Percentiles rank a stretch among this genome's conserved stretches.
Conservation (phyloP, 306 rosid species). For the Canavalia ensiformis region DNA sequence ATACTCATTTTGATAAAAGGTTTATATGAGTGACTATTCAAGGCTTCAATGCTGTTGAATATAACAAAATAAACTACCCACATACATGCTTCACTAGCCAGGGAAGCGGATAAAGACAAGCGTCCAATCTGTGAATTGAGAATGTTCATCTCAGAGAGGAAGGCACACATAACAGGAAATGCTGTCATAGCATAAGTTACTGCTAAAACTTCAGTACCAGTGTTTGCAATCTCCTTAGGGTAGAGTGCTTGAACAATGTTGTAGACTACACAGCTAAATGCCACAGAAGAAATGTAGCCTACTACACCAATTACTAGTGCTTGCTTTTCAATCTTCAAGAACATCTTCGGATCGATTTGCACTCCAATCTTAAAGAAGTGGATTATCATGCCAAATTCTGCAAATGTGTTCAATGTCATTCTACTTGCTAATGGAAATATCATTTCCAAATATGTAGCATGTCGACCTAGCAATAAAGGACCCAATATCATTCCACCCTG, state of each 20-base stretch:
- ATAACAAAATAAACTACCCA: conserved; percentile 23
- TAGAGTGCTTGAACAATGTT: not conserved
- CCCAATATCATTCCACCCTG: conserved; percentile 52
- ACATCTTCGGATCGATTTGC: conserved; percentile 21
- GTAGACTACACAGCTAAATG: not conserved
- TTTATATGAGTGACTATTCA: not conserved
- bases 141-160: conserved; percentile 49
- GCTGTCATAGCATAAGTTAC: conserved; percentile 7
- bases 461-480: conserved; percentile 34
- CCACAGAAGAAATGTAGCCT: conserved; percentile 28
- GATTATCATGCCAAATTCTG: conserved; percentile 52
- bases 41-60: not conserved
- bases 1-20: not conserved
- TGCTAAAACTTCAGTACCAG: not conserved
- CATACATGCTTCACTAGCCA: conserved; percentile 44
- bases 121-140: conserved; percentile 50
- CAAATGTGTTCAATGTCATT: conserved; percentile 44
- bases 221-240: not conserved
- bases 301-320: conserved; percentile 31
- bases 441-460: not conserved
- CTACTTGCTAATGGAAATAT: conserved; percentile 22
- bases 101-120: conserved; percentile 45
- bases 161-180: conserved; percentile 23
- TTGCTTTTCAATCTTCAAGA: conserved; percentile 28
- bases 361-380: conserved; percentile 51